Percentiles rank a stretch among this genome's conserved stretches.
Evolutionary conservation across 176 grass and related monocot species (phyloP).

Genomic region (Chloris gayana): DNA sequence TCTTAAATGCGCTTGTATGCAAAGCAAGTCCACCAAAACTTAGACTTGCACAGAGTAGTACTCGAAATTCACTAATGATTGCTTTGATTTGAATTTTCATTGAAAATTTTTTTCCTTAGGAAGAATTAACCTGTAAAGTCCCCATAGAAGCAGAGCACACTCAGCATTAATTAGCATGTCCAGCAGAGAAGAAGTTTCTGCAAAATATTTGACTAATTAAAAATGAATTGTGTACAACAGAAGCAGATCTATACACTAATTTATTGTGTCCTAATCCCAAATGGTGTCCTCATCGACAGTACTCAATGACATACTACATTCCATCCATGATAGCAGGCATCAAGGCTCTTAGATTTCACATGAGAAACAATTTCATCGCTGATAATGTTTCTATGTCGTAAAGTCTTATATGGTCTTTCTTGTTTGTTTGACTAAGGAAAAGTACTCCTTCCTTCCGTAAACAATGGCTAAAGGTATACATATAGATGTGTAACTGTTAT

Average conservation of each 20-base stretch:
- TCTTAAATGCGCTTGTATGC: no score
- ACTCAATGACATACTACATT: no score
- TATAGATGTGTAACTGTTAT: not conserved
- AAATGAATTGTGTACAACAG: not conserved
- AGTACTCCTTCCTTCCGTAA: no score
- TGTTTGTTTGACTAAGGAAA: not conserved
- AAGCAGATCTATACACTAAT: no score
- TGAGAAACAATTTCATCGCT: not conserved
- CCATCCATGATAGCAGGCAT: not conserved
- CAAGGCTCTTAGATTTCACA: not conserved
- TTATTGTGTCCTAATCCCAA: no score
- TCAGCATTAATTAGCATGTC: constrained; percentile 89
- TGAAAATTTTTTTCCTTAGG: no score
- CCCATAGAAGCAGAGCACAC: constrained; percentile 86
- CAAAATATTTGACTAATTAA: constrained; percentile 44
- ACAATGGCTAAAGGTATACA: not conserved
- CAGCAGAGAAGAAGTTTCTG: constrained; percentile 77
- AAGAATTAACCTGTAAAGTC: constrained; percentile 94
- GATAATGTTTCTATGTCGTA: no score
- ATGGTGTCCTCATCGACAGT: no score
- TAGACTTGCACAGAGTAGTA: no score
- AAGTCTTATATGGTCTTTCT: not conserved
- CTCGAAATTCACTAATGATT: no score
- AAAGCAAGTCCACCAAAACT: no score
- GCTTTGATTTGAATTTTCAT: no score